Base-by-base conservation (phyloP, 768 basidiomycete genomes). In the Tulasnella sp. region DNA sequence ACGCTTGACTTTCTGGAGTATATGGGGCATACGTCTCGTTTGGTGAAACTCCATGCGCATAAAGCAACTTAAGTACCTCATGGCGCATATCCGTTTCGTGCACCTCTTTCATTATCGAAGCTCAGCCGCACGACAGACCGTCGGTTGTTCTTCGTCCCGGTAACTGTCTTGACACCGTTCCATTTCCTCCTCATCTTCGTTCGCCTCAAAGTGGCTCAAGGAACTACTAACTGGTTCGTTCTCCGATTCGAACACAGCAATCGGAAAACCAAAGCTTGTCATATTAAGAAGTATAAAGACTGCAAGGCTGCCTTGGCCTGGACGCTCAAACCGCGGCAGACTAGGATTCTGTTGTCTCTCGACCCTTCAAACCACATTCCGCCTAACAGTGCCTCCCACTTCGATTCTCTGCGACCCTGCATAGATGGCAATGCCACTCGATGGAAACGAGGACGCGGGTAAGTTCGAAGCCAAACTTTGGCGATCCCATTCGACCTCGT, bases 191-290 rank as follows among this genome's bases (percentile, higher is more conserved):
- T 54, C 54, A n/a, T 54, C 54, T n/a, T 54, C 54, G 54, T 54
- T 54, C 24, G 54, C 24, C 54, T 54, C 54, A 24, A 54, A 54
- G 54, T 54, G 54, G 54, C 54, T 54, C 54, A 54, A 54, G n/a
- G 54, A 54, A 54, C 46, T 54, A 54, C 24, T 54, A 54, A 54
- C 54, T 54, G 11, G 24, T 54, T 54, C 54, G 54, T 54, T 54
- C 54, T 54, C 54, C 54, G 54, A 54, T 54, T 54, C 54, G 54
- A 54, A 54, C 54, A 54, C 54, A 54, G 54, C 54, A 54, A 54
- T 54, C 54, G 54, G 54, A n/a, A 54, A 54, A 54, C 54, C 54
- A 54, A 54, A 54, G 54, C 54, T 54, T 8, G 54, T 54, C 54
- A 54, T 54, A 54, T 54, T 54, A 54, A 54, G 54, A 54, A 54